phyloP scores from a whole-genome alignment of 257 asterid species.

The Plectranthus barbatus region DNA sequence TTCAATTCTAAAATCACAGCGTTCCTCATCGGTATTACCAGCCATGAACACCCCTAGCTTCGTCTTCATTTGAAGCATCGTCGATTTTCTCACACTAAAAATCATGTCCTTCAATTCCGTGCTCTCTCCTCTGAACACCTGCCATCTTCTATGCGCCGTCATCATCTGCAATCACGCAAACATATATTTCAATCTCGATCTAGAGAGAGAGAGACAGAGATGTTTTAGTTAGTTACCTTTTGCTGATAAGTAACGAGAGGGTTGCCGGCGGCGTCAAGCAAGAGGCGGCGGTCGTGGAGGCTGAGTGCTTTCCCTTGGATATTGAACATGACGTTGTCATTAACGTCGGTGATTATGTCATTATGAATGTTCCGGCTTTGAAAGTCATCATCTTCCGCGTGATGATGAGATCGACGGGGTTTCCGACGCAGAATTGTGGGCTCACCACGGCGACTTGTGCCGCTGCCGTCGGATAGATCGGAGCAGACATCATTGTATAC shows the following conservation, averaged over 20 bases:
- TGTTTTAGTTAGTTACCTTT: no score
- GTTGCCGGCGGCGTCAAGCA: slow-evolving; percentile 56
- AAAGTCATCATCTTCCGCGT: slow-evolving; percentile 52
- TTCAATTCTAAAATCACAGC: slow-evolving; percentile 50
- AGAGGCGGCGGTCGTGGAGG: slow-evolving; percentile 58
- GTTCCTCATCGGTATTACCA: slow-evolving; percentile 27
- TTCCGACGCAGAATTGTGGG: slow-evolving; percentile 60
- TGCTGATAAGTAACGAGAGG: slow-evolving; percentile 70
- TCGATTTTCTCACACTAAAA: slow-evolving; percentile 48
- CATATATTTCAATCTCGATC: no score
- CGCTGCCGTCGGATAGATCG: slow-evolving; percentile 16
- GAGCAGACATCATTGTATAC: slow-evolving; percentile 16
- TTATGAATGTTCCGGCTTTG: slow-evolving; percentile 47
- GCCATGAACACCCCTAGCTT: slow-evolving; percentile 52
- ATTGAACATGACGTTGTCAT: slow-evolving; percentile 57
- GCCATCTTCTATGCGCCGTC: slow-evolving; percentile 67
- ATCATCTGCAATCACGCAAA: slow-evolving; percentile 45
- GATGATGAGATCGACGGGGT: slow-evolving; percentile 58
- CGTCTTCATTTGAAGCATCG: slow-evolving; percentile 39
- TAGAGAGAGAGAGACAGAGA: no score
- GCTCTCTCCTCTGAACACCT: slow-evolving; percentile 53
- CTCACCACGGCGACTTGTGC: slow-evolving; percentile 35
- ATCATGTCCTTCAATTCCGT: slow-evolving; percentile 32
- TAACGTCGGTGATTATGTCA: slow-evolving; percentile 49
- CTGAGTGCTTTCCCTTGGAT: slow-evolving; percentile 57